phyloP scores from a whole-genome alignment of 805 yeast genomes.

The Kodamaea jinghongensis region DNA sequence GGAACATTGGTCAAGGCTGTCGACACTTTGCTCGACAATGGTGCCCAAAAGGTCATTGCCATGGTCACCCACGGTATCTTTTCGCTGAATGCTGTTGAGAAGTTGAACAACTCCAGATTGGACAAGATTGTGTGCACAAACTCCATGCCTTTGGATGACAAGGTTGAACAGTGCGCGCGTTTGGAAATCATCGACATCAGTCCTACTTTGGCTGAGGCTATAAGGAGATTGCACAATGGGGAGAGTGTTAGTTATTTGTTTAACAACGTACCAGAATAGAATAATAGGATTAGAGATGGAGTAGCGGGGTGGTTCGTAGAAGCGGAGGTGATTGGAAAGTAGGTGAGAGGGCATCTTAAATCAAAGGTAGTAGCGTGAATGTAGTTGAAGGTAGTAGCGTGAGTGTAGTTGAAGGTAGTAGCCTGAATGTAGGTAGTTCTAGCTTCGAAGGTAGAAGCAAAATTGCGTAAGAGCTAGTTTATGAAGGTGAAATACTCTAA shows the following conservation, averaged over 20 bases:
- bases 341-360: no score
- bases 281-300: no score
- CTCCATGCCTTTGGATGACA: conserved; percentile 79
- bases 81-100: conserved; percentile 77
- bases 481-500: no score
- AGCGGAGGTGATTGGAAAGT: no score
- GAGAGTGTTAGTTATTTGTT: conserved; percentile 89
- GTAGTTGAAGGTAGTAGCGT: no score
- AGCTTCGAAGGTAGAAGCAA: no score
- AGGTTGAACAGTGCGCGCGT: conserved; percentile 57
- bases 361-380: no score
- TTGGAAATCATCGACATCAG: conserved; percentile 81
- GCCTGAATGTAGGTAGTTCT: no score
- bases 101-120: conserved; percentile 64
- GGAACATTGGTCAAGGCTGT: conserved; percentile 96
- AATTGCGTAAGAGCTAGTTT: no score
- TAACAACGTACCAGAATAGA: conserved; percentile 48
- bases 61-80: conserved; percentile 95
- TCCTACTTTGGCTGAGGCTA: conserved; percentile 88
- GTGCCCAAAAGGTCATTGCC: conserved; percentile 85
- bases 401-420: no score
- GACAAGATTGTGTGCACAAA: conserved; percentile 85
- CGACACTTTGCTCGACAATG: conserved; percentile 73
- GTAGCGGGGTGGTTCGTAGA: no score
- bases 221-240: conserved; percentile 93